These are phyloP conservation scores for Fraxinus velutina DNA, from an alignment of 305 asterid genomes.

Conservation along the genomic window DNA sequence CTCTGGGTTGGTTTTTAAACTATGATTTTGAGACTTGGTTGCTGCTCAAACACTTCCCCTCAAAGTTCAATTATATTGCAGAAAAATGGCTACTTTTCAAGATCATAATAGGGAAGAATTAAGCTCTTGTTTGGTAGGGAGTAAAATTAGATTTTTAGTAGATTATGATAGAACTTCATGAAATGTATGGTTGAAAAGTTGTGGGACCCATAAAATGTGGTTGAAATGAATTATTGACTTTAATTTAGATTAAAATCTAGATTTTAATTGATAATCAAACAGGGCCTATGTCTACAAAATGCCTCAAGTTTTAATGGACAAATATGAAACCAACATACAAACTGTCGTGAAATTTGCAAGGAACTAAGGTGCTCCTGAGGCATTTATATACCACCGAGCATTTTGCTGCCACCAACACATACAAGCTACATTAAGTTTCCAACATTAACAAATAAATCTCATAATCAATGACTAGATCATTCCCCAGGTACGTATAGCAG, in stretches of 20 bases:
- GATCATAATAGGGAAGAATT: not conserved
- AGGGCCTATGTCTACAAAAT: not conserved
- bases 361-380: not conserved
- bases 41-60: not conserved
- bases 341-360: conserved; percentile 3
- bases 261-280: too few relatives aligned
- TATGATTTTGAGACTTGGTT: not conserved
- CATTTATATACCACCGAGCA: not conserved
- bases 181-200: too few relatives aligned
- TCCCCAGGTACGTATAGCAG: conserved; percentile 7
- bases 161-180: too few relatives aligned
- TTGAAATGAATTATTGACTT: too few relatives aligned
- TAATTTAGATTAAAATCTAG: too few relatives aligned
- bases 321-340: not conserved
- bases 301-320: not conserved
- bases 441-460: not conserved
- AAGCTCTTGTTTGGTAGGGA: too few relatives aligned
- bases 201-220: too few relatives aligned
- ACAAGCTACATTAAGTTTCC: not conserved
- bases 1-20: not conserved
- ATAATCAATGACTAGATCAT: conserved; percentile 1
- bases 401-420: not conserved
- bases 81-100: not conserved
- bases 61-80: not conserved
- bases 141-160: too few relatives aligned